phyloP scores from a whole-genome alignment of 208 protist species.

The Tritrichomonas foetus region DNA sequence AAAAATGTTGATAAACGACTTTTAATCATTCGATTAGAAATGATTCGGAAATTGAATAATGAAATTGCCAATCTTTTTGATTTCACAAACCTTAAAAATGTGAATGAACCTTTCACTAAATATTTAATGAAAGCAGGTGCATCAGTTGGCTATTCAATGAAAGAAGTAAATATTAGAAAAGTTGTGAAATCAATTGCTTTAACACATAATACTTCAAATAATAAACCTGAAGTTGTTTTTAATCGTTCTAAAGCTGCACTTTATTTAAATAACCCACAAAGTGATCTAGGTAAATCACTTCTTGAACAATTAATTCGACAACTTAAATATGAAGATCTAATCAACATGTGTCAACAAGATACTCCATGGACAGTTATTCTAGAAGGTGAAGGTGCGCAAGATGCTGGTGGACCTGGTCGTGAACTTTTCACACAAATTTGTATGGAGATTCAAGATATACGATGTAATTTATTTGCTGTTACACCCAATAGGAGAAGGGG shows the following conservation, averaged over 20 bases:
- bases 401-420: neutral
- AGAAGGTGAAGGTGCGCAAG: neutral
- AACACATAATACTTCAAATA: neutral
- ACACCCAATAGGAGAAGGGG: neutral
- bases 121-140: too few species aligned
- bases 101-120: too few species aligned
- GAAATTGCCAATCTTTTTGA: too few species aligned
- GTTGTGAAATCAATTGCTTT: too few species aligned
- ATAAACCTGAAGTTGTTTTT: neutral
- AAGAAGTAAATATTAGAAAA: too few species aligned
- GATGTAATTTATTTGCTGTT: neutral
- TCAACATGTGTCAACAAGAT: neutral
- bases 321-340: neutral
- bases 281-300: neutral
- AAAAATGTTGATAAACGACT: too few species aligned
- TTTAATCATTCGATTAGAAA: too few species aligned
- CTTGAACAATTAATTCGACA: neutral
- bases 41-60: too few species aligned
- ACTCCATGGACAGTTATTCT: neutral
- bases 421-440: slow-evolving; percentile 28
- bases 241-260: neutral
- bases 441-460: neutral
- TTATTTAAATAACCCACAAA: neutral
- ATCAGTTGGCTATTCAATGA: too few species aligned
- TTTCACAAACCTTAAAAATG: too few species aligned